Conservation (phyloP, 1,284 basidiomycete genomes). For the Pisolithus thermaeus region DNA sequence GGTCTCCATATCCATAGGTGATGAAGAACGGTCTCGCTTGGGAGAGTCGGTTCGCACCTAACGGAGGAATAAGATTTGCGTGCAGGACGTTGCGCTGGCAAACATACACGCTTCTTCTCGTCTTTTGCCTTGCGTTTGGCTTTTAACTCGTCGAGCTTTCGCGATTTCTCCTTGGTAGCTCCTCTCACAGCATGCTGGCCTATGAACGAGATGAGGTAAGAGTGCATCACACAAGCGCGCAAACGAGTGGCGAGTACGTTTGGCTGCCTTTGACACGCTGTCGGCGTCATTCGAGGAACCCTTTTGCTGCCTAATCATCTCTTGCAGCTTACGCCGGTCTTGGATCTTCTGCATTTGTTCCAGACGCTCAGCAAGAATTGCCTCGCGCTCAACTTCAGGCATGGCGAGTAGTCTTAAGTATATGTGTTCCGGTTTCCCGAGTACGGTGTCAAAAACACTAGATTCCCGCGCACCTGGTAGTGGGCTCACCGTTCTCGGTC, state of each 20-base stretch:
- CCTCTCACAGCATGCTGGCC: constrained; percentile 74
- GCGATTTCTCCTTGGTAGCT: constrained; percentile 77
- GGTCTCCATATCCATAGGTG: constrained; percentile 77
- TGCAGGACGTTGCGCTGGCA: background rate
- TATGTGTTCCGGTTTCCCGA: constrained; percentile 5
- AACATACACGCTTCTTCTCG: constrained; percentile 62
- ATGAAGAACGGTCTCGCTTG: constrained; percentile 61
- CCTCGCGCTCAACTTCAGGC: constrained; percentile 86
- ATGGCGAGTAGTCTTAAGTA: constrained; percentile 63
- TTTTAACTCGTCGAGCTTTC: constrained; percentile 79
- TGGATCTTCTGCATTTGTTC: constrained; percentile 78
- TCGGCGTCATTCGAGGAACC: constrained; percentile 45
- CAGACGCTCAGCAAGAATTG: constrained; percentile 71
- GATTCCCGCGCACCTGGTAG: constrained; percentile 16
- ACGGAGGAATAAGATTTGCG: constrained; percentile 11
- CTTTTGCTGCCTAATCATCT: constrained; percentile 68
- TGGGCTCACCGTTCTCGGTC: constrained; percentile 71
- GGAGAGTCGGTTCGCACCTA: constrained; percentile 49
- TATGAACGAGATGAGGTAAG: constrained; percentile 25
- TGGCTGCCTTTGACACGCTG: constrained; percentile 64
- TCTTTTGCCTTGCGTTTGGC: constrained; percentile 77
- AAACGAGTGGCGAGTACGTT: constrained; percentile 44
- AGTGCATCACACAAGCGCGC: background rate
- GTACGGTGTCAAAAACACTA: constrained; percentile 17
- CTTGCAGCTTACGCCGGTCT: constrained; percentile 70